These are phyloP conservation scores for Ramularia collo-cygni DNA, from an alignment of 2,329 filamentous ascomycete genomes.

Conservation along the genomic window DNA sequence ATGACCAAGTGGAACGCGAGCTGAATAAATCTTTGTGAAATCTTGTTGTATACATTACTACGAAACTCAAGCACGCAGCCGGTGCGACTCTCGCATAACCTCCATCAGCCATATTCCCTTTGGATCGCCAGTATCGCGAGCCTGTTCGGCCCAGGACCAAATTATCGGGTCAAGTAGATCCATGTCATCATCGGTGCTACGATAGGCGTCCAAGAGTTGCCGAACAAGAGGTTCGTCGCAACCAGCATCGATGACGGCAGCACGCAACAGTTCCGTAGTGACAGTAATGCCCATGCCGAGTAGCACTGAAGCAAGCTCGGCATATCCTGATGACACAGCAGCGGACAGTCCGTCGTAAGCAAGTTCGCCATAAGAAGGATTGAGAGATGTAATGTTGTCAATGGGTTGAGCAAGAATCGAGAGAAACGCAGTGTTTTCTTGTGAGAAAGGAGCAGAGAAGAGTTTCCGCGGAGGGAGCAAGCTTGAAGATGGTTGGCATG, in stretches of 20 bases:
- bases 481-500: conserved; percentile 13
- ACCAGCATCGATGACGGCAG: conserved; percentile 27
- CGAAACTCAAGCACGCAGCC: not conserved
- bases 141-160: conserved; percentile 31
- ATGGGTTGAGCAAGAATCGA: conserved; percentile 8
- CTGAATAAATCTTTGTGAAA: too few species aligned
- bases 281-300: conserved; percentile 19
- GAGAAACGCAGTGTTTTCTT: conserved; percentile 12
- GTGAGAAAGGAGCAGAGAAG: conserved; percentile 11
- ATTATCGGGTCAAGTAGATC: conserved; percentile 28
- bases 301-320: conserved; percentile 19
- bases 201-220: conserved; percentile 13
- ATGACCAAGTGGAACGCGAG: too few species aligned
- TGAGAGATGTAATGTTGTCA: conserved; percentile 7
- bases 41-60: too few species aligned
- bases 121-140: conserved; percentile 16
- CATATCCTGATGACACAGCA: conserved; percentile 21
- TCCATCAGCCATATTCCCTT: conserved; percentile 27
- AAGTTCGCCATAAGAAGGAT: conserved; percentile 22
- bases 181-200: conserved; percentile 12
- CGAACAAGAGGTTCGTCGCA: conserved; percentile 25
- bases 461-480: conserved; percentile 22
- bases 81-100: conserved; percentile 16
- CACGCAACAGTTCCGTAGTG: conserved; percentile 23
- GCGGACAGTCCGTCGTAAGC: conserved; percentile 24